A percentile compares a stretch with the other conserved stretches of the same genome.
Evolutionary conservation across 2,329 filamentous ascomycete species (phyloP).

Genomic region (Paecilomyces sp.): DNA sequence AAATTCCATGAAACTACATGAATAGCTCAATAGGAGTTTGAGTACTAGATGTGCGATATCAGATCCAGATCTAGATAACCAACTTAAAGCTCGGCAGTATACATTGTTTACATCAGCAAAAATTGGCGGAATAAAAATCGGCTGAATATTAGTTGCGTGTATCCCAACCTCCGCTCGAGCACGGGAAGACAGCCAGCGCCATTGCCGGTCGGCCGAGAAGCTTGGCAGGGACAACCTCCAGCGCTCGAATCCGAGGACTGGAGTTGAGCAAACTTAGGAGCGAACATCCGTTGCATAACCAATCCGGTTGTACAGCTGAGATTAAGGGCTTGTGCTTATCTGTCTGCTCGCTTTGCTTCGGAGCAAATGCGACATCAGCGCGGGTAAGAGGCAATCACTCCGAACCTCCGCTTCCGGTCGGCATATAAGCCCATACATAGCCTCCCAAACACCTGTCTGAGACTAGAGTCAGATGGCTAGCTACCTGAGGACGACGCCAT

Average conservation of each 20-base stretch:
- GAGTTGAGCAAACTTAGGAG: neutral
- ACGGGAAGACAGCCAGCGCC: neutral
- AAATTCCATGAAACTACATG: no score
- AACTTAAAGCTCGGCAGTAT: no score
- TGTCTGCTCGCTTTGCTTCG: neutral
- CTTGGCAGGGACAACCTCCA: neutral
- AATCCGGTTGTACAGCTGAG: neutral
- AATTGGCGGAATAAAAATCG: conserved; percentile 2
- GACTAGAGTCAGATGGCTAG: neutral
- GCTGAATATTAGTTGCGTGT: no score
- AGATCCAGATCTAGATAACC: no score
- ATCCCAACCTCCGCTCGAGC: neutral
- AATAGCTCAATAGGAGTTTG: no score
- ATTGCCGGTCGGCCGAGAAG: neutral
- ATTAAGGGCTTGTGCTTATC: neutral
- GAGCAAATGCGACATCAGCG: neutral
- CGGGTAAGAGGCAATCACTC: neutral
- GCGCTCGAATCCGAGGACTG: neutral
- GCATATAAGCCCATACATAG: neutral
- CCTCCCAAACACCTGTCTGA: neutral
- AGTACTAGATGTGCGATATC: no score
- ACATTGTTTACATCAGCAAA: conserved; percentile 1
- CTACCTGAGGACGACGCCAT: neutral
- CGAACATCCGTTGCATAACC: neutral
- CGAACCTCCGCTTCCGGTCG: neutral